Conservation (phyloP, 1,284 basidiomycete species). For the Leccinum griseonigrum region DNA sequence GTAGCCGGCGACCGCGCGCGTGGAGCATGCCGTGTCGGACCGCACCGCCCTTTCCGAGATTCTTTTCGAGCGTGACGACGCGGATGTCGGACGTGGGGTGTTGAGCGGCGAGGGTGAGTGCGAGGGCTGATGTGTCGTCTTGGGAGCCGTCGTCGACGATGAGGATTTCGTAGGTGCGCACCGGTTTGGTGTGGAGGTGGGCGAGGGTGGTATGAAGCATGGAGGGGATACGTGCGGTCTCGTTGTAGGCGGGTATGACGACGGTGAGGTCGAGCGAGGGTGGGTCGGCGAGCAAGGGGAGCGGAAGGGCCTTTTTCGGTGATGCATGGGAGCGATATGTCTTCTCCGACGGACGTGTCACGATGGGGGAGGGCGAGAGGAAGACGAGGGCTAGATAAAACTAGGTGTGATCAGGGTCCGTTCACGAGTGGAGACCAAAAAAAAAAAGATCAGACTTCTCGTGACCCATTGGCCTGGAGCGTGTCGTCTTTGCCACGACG, state of each 20-base stretch:
- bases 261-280: slow-evolving; percentile 69
- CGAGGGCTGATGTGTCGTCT: slow-evolving; percentile 70
- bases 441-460: slow-evolving; percentile 25
- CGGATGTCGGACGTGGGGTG: slow-evolving; percentile 61
- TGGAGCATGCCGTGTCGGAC: slow-evolving; percentile 89
- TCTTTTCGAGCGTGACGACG: slow-evolving; percentile 75
- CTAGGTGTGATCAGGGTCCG: slow-evolving; percentile 37
- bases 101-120: slow-evolving; percentile 60
- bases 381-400: slow-evolving; percentile 60
- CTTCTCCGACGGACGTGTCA: slow-evolving; percentile 63
- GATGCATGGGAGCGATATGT: slow-evolving; percentile 56
- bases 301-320: slow-evolving; percentile 45
- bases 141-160: slow-evolving; percentile 88
- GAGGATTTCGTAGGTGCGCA: slow-evolving; percentile 69
- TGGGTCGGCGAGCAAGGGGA: slow-evolving; percentile 53
- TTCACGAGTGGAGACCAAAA: background rate
- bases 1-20: slow-evolving; percentile 70
- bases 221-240: slow-evolving; percentile 70
- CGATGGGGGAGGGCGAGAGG: slow-evolving; percentile 66
- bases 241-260: slow-evolving; percentile 91
- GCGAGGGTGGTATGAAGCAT: slow-evolving; percentile 80
- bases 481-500: slow-evolving; percentile 67
- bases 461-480: slow-evolving; percentile 40
- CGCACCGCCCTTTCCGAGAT: slow-evolving; percentile 90
- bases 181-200: slow-evolving; percentile 32